Percentiles rank a stretch among this genome's conserved stretches.
Conservation (phyloP, 305 asterid species). For the Fraxinus angustifolia region DNA sequence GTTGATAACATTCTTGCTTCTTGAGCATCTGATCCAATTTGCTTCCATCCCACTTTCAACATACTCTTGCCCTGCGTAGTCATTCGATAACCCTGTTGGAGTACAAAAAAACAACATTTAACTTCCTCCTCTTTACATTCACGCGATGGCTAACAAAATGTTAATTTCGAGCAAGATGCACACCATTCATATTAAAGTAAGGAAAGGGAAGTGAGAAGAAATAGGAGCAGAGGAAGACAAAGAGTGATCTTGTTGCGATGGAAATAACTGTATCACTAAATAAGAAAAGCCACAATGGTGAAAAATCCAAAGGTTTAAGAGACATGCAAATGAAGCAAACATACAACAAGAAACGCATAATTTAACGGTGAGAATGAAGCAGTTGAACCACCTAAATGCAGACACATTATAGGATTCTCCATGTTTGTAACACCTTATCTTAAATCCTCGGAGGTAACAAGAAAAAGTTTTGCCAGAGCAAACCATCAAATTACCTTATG, state of each 20-base stretch:
- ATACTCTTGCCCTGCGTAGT: conserved; percentile 72
- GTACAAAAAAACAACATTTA: conserved; percentile 12
- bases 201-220: conserved; percentile 8
- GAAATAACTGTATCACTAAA: conserved; percentile 1
- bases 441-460: conserved; percentile 9
- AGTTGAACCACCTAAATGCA: conserved; percentile 13
- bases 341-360: neutral
- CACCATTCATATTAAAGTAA: neutral
- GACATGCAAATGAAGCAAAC: neutral
- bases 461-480: conserved; percentile 11
- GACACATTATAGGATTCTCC: neutral
- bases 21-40: conserved; percentile 47
- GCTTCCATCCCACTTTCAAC: conserved; percentile 64
- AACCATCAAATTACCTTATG: conserved; percentile 49
- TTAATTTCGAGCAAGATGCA: neutral
- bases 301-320: neutral
- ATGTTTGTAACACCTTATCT: neutral
- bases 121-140: neutral
- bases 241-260: neutral
- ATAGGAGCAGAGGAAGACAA: neutral
- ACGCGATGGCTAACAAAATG: neutral
- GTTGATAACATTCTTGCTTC: conserved; percentile 71
- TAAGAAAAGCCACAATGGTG: neutral
- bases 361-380: conserved; percentile 12
- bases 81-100: conserved; percentile 65